Conservation (phyloP, 2,329 filamentous ascomycete genomes). For the Phyllosticta paracitricarpa region DNA sequence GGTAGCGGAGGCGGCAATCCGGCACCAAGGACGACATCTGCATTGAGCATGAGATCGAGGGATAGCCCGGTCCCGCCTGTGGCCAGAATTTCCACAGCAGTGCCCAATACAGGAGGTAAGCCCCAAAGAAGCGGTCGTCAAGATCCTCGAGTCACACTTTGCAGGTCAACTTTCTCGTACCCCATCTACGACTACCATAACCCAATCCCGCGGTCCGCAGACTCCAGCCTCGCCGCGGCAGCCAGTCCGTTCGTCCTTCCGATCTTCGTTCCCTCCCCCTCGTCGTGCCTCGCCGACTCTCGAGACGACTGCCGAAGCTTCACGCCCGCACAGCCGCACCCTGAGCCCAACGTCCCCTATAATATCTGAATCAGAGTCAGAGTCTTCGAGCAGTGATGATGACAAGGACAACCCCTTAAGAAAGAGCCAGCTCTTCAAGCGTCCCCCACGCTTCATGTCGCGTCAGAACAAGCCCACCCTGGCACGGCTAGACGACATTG, state of each 20-base stretch:
- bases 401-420: conserved; percentile 28
- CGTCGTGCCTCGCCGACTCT: conserved; percentile 10
- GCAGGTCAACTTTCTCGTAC: conserved; percentile 31
- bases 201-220: conserved; percentile 17
- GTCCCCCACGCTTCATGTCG: conserved; percentile 27
- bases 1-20: conserved; percentile 36
- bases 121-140: background rate
- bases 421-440: conserved; percentile 36
- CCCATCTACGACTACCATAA: conserved; percentile 39
- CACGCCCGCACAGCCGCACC: conserved; percentile 18
- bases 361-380: conserved; percentile 16
- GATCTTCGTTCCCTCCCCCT: conserved; percentile 15
- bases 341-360: conserved; percentile 18
- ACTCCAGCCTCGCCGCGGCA: conserved; percentile 18
- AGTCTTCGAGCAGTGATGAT: conserved; percentile 22
- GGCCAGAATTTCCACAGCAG: conserved; percentile 28
- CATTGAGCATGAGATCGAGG: conserved; percentile 46
- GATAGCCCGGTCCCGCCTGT: conserved; percentile 42
- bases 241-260: conserved; percentile 18
- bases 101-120: conserved; percentile 19
- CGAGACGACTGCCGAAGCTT: conserved; percentile 12
- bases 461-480: conserved; percentile 21
- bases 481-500: conserved; percentile 11
- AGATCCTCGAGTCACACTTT: background rate
- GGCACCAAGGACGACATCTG: conserved; percentile 38